Evolutionary conservation across 192 early-diverging fungal species (phyloP).

Genomic region (Coemansia sp.): DNA sequence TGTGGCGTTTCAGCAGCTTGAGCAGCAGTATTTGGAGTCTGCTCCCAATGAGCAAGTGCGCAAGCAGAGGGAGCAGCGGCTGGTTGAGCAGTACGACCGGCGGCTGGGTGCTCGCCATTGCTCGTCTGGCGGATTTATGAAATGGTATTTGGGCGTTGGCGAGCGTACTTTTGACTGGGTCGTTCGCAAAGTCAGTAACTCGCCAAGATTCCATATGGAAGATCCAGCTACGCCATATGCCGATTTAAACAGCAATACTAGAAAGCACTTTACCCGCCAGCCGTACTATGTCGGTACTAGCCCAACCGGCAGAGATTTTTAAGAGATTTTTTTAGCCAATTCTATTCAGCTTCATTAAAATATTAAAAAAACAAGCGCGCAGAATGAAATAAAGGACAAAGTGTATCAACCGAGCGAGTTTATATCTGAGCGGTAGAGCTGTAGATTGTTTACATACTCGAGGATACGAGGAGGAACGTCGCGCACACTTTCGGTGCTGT

Average conservation of each 20-base stretch:
- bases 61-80: slow-evolving; percentile 9
- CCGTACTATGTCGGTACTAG: no score
- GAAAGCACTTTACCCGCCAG: no score
- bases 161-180: slow-evolving; percentile 50
- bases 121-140: slow-evolving; percentile 14
- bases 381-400: no score
- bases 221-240: neutral
- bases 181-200: slow-evolving; percentile 17
- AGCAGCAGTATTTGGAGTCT: slow-evolving; percentile 21
- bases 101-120: neutral
- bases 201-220: slow-evolving; percentile 9
- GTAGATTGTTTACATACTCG: slow-evolving; percentile 39
- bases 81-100: neutral
- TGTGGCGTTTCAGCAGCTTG: slow-evolving; percentile 14
- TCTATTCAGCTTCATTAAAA: no score
- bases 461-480: slow-evolving; percentile 49
- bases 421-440: slow-evolving; percentile 23
- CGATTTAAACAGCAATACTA: neutral
- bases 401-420: neutral
- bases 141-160: slow-evolving; percentile 40
- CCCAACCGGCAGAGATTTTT: no score
- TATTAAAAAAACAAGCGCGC: no score
- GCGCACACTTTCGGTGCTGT: slow-evolving; percentile 39
- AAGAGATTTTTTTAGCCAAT: no score
- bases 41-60: slow-evolving; percentile 13